phyloP scores from a whole-genome alignment of 2,329 filamentous ascomycete species.

The Hysterium pulicare region DNA sequence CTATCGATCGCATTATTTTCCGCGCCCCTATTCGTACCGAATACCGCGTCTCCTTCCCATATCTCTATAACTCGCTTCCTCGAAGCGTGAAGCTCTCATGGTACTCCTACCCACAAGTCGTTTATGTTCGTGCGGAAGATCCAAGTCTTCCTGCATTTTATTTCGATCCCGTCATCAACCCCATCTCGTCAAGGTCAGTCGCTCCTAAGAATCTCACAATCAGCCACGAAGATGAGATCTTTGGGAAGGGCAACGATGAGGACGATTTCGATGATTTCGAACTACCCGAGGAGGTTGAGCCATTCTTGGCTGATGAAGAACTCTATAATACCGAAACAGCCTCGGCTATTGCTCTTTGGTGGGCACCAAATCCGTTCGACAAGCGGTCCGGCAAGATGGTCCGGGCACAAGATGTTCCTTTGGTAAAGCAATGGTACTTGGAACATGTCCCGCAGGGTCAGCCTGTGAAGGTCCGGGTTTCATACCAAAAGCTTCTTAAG shows the following conservation, averaged over 20 bases:
- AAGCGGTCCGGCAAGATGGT: slow-evolving; percentile 94
- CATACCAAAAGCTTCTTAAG: slow-evolving; percentile 96
- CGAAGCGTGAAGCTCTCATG: slow-evolving; percentile 89
- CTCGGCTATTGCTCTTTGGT: slow-evolving; percentile 91
- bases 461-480: slow-evolving; percentile 95
- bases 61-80: slow-evolving; percentile 92
- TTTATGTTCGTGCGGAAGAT: slow-evolving; percentile 85
- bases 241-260: slow-evolving; percentile 76
- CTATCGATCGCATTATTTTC: slow-evolving; percentile 98
- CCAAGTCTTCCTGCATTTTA: slow-evolving; percentile 91
- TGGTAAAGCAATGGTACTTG: slow-evolving; percentile 98
- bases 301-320: slow-evolving; percentile 86
- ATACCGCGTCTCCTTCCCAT: slow-evolving; percentile 91
- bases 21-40: slow-evolving; percentile 91
- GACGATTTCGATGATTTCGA: slow-evolving; percentile 82
- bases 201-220: slow-evolving; percentile 90
- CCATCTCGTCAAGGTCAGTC: slow-evolving; percentile 91
- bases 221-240: slow-evolving; percentile 90
- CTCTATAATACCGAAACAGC: slow-evolving; percentile 86
- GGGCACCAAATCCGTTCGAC: slow-evolving; percentile 96
- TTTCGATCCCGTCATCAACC: slow-evolving; percentile 96
- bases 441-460: slow-evolving; percentile 90
- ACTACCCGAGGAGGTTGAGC: slow-evolving; percentile 73
- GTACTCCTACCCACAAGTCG: slow-evolving; percentile 90
- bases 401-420: slow-evolving; percentile 89